Base-by-base conservation (phyloP, 1,284 basidiomycete genomes). In the Rhodotorula sp. region DNA sequence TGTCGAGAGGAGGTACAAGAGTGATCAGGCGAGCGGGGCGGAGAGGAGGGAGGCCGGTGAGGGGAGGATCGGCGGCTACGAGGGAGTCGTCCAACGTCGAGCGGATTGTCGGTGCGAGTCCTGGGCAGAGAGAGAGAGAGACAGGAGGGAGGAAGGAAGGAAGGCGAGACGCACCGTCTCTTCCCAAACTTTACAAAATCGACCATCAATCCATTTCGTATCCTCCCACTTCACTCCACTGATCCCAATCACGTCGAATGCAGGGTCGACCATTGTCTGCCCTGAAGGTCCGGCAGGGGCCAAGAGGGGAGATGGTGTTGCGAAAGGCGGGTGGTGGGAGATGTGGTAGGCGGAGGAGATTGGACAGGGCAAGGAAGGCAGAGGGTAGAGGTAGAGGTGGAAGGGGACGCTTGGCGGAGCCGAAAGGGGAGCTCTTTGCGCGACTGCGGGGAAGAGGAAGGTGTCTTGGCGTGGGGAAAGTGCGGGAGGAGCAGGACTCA, bases 291-390 rank as follows among this genome's bases (percentile, higher is more conserved):
- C 39, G 13, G 11, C 19, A 3, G 39, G 39, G 4, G 39, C 39
- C 7, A 44, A 2, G 9, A 44, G 39, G 13, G 39, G 7, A n/a
- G n/a, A n/a, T n/a, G n/a, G n/a, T n/a, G n/a, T n/a, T n/a, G n/a
- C n/a, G n/a, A n/a, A n/a, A n/a, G n/a, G n/a, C n/a, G n/a, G n/a
- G n/a, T n/a, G n/a, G n/a, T n/a, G n/a, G n/a, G n/a, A n/a, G 39
- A 10, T 8, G 13, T 10, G 39, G 39, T 44, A 17, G 11, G 19
- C 7, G 3, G 39, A 44, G 13, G 39, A 44, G 39, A 2, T 19
- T 4, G n/a, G 39, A 20, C 49, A 54, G 36, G 52, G 34, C 27
- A 49, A 56, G 53, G 68, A 69, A 34, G 71, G 67, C 52, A 63
- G 47, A 20, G 62, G 69, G 59, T 64, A 72, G 10, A 24, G 39